Percentiles rank a stretch among this genome's conserved stretches.
These are phyloP conservation scores for Yamadazyma kitorensis DNA, from an alignment of 805 yeast genomes.

Conservation along the genomic window DNA sequence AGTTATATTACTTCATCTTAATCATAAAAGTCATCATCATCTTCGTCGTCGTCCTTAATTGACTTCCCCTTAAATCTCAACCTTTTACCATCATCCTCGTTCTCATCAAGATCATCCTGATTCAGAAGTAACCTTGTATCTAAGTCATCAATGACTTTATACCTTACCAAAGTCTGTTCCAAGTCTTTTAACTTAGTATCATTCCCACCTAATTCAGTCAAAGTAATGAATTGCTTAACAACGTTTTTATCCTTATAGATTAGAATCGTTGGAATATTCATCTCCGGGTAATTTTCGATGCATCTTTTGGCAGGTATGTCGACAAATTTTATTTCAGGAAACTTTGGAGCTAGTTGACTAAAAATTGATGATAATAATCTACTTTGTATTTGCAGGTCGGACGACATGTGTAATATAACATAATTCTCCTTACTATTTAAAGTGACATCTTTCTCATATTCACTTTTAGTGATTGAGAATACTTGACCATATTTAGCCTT, in stretches of 20 bases:
- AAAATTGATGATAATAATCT: conserved; percentile 65
- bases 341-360: conserved; percentile 57
- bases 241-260: conserved; percentile 79
- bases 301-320: conserved; percentile 92
- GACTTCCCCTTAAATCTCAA: conserved; percentile 57
- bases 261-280: conserved; percentile 86
- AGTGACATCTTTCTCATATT: conserved; percentile 82
- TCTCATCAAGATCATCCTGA: conserved; percentile 52
- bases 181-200: conserved; percentile 66
- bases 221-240: conserved; percentile 74
- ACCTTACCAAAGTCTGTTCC: conserved; percentile 65
- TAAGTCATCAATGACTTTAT: conserved; percentile 59
- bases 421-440: conserved; percentile 64
- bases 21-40: conserved; percentile 28
- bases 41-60: conserved; percentile 39
- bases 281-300: conserved; percentile 86
- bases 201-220: conserved; percentile 82
- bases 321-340: conserved; percentile 81
- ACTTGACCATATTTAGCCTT: conserved; percentile 72
- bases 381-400: conserved; percentile 68
- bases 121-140: conserved; percentile 69
- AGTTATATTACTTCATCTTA: too few species aligned
- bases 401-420: conserved; percentile 77
- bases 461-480: conserved; percentile 78
- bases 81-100: conserved; percentile 52